Percentiles rank a stretch among this genome's conserved stretches.
Evolutionary conservation across 1,284 basidiomycete species (phyloP).

Genomic region (Ceratobasidium sp.): DNA sequence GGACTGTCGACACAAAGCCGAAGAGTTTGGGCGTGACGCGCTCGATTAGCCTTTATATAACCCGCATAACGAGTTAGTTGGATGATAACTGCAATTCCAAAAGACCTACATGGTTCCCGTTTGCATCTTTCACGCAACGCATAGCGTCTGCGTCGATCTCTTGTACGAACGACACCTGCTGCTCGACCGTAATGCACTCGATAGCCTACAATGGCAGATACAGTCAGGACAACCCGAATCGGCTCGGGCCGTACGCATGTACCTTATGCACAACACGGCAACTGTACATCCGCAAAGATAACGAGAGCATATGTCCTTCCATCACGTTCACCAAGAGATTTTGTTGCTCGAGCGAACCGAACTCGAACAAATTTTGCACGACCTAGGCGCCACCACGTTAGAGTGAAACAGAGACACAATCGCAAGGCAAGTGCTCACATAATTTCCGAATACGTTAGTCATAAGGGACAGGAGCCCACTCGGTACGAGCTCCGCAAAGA

Average conservation of each 20-base stretch:
- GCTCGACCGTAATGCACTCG: slow-evolving; percentile 82
- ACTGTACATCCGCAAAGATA: slow-evolving; percentile 93
- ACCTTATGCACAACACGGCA: slow-evolving; percentile 94
- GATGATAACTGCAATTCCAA: background rate
- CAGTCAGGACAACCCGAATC: slow-evolving; percentile 11
- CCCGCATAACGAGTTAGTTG: slow-evolving; percentile 59
- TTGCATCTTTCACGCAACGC: too few species aligned
- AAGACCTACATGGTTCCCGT: slow-evolving; percentile 85
- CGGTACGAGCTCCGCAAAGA: slow-evolving; percentile 95
- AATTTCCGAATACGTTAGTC: slow-evolving; percentile 98
- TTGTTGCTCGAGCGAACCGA: slow-evolving; percentile 82
- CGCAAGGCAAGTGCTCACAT: slow-evolving; percentile 65
- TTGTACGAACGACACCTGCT: slow-evolving; percentile 71
- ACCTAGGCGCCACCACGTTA: slow-evolving; percentile 65
- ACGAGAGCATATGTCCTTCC: slow-evolving; percentile 84
- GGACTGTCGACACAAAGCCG: slow-evolving; percentile 82
- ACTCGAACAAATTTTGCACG: slow-evolving; percentile 62
- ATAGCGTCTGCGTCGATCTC: too few species aligned
- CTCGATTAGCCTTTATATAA: slow-evolving; percentile 87
- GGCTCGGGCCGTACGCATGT: background rate
- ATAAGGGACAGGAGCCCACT: slow-evolving; percentile 82
- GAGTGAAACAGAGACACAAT: slow-evolving; percentile 6
- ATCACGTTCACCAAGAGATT: slow-evolving; percentile 79
- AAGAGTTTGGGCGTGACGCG: slow-evolving; percentile 83
- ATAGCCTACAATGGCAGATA: slow-evolving; percentile 71